Conservation (phyloP, 2,329 filamentous ascomycete genomes). For the Lanzia echinophila region DNA sequence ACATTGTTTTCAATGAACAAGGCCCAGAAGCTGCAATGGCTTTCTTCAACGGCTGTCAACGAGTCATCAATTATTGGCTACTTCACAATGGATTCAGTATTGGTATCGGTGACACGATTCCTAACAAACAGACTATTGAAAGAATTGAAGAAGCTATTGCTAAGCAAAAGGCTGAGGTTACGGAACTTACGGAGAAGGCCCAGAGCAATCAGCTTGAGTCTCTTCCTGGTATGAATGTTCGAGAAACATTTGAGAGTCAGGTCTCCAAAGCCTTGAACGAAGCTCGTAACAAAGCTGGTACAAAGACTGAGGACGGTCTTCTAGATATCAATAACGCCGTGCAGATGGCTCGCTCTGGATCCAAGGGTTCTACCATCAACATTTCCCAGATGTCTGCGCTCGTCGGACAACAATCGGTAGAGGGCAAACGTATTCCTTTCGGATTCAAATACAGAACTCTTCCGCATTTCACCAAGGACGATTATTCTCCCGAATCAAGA, state of each 20-base stretch:
- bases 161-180: constrained; percentile 74
- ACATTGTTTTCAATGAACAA: constrained; percentile 94
- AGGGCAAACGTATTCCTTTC: constrained; percentile 97
- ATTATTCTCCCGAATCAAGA: constrained; percentile 94
- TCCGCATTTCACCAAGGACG: constrained; percentile 98
- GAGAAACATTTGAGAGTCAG: constrained; percentile 96
- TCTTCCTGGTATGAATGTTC: constrained; percentile 96
- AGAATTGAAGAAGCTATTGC: constrained; percentile 79
- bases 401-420: constrained; percentile 95
- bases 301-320: constrained; percentile 80
- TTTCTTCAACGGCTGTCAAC: constrained; percentile 93
- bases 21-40: constrained; percentile 79
- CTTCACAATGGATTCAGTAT: constrained; percentile 96
- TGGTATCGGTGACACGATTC: constrained; percentile 96
- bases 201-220: constrained; percentile 84
- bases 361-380: constrained; percentile 98
- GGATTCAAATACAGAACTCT: constrained; percentile 97
- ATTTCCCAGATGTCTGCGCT: constrained; percentile 99
- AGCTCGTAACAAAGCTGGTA: constrained; percentile 94
- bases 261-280: constrained; percentile 91
- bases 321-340: constrained; percentile 96
- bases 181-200: constrained; percentile 66
- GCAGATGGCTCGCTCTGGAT: constrained; percentile 92
- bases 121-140: constrained; percentile 75
- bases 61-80: constrained; percentile 95